Evolutionary conservation across 129 eudicot genomes (phyloP), one percentile per base, ranked within the genome.

Genomic region (Flaveria robusta): DNA sequence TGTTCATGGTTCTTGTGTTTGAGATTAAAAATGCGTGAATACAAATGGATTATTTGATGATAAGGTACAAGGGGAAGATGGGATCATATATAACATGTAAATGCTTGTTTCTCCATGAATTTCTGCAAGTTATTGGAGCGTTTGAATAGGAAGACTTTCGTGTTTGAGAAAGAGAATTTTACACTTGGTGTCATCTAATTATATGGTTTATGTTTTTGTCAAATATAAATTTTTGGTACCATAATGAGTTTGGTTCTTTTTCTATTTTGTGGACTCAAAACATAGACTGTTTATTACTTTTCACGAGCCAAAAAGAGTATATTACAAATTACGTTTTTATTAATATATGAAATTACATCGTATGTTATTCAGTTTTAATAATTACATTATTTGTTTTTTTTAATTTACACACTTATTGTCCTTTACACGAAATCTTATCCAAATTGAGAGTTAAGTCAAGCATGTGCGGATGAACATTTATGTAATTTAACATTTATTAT

Each of bases 1-100:
- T 66, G 64, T 85, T 71, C 91, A 87, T 87, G 49, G 45, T 70
- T 43, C 0, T 34, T 76, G 63, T 73, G 39, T 80, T 55, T 20
- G 66, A 79, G 82, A 71, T 62, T 70, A n/a, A 18, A 62, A 34
- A 60, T 71, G 72, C 9, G 42, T 19, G 1, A 52, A 62, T 47
- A 15, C 5, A 31, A 70, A 70, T 19, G 14, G 45, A 71, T 73
- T 13, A 62, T 66, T 51, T 80, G 63, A 73, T 43, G 79, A 66
- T 73, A 72, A 29, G n/a, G 13, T 73, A 66, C 1, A 22, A 74
- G 3, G 74, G 26, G 69, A 23, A 66, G 70, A 74, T 55, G 8
- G 78, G 62, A 72, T 72, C 69, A 73, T 73, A 72, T 79, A 74
- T 66, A 47, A 64, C 70, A 74, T 66, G 51, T 15, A 74, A 80